Evolutionary conservation across 2,329 filamentous ascomycete genomes (phyloP), one percentile per base, ranked within the genome.

Genomic region (Alternaria consortialis): DNA sequence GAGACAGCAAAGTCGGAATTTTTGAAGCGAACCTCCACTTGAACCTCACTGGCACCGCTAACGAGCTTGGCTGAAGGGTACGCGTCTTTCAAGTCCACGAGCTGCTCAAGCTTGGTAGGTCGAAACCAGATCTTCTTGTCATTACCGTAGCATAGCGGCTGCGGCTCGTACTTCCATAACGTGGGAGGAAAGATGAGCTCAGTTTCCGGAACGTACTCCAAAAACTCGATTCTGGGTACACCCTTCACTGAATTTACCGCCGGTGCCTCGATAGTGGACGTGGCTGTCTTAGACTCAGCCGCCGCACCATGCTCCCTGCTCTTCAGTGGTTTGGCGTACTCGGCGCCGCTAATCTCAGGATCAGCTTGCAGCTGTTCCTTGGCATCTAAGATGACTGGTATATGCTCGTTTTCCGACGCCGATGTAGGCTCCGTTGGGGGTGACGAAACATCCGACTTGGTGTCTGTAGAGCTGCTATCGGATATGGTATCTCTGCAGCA

Each of bases 11-110:
- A 98, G 69, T 93, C 87, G 79, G 96, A 87, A 2, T 91, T 92
- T 81, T 98, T 98, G 86, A 98, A 98, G 77, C 97, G 97, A 79
- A 97, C 91, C 78, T 98, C 94, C 56, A 98, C 97, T 79, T 98
- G 94, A 0, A 94, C 97, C 79, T 98, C 94, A 12, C 93, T 97
- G 74, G 93, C 97, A 62, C 94, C 94, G 44, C 93, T 94, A 53
- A 98, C 95, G 59, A 98, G 88, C 79, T 98, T 98, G 6, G 94
- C 93, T n/a, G 89, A 88, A 0, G 94, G 94, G 65, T 92, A 90
- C 0, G 87, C 88, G 69, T 86, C 88, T 82, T 97, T 98, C 79
- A 98, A 93, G 74, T 96, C 89, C 13, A 97, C 84, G 9, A 98
- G 84, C 74, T 98, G 93, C 23, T 91, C 85, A 6, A 98, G 78